phyloP scores from a whole-genome alignment of 164 flowering plant species.

The Liriodendron chinense region DNA sequence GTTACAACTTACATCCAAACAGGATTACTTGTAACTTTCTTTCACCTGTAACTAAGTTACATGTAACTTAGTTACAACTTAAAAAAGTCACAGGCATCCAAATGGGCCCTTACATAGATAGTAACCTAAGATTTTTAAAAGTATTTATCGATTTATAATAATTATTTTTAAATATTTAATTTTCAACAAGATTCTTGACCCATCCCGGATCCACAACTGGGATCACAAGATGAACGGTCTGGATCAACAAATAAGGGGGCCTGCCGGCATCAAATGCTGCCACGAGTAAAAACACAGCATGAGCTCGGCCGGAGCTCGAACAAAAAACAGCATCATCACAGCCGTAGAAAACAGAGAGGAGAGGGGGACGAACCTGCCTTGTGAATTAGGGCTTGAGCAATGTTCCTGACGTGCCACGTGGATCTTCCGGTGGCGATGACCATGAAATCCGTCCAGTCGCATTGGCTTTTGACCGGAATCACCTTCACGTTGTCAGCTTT shows the following conservation, averaged over 20 bases:
- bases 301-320: background rate
- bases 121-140: no score
- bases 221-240: background rate
- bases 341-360: background rate
- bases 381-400: conserved; percentile 83
- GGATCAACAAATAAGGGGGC: background rate
- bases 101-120: no score
- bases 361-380: conserved; percentile 39
- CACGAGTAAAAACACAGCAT: background rate
- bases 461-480: conserved; percentile 42
- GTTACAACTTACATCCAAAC: no score
- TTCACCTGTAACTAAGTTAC: no score
- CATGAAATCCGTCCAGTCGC: conserved; percentile 77
- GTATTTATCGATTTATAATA: no score
- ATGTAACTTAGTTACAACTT: no score
- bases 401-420: conserved; percentile 85
- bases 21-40: no score
- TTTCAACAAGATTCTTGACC: no score
- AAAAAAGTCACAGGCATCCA: no score
- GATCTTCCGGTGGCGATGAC: conserved; percentile 88
- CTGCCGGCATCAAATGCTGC: background rate
- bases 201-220: no score
- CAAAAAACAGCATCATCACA: background rate
- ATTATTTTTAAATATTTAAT: no score
- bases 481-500: conserved; percentile 72